phyloP scores from a whole-genome alignment of 2,329 filamentous ascomycete genomes.

The Fusarium graminum region DNA sequence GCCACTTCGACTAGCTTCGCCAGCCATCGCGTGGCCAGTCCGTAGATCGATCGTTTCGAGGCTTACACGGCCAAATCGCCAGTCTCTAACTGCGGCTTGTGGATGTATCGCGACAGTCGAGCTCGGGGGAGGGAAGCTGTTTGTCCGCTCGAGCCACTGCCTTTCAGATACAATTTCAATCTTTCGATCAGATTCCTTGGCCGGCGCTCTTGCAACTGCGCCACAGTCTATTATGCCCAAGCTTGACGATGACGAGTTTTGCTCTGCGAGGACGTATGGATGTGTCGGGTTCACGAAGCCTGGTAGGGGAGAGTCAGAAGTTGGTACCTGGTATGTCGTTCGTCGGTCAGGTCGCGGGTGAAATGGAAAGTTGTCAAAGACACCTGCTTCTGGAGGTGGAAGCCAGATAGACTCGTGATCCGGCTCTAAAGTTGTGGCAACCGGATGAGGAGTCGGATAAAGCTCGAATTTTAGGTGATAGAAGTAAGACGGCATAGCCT shows the following conservation, averaged over 20 bases:
- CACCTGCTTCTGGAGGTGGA: constrained; percentile 61
- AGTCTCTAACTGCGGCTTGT: constrained; percentile 72
- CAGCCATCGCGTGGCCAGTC: constrained; percentile 51
- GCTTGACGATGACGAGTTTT: constrained; percentile 34
- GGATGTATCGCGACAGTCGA: constrained; percentile 61
- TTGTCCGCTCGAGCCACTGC: constrained; percentile 57
- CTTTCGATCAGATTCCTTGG: constrained; percentile 51
- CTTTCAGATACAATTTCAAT: constrained; percentile 57
- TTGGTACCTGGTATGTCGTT: constrained; percentile 32
- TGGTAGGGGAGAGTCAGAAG: constrained; percentile 8
- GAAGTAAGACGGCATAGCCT: constrained; percentile 71
- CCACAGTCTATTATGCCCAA: constrained; percentile 65
- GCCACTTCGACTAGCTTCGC: constrained; percentile 57
- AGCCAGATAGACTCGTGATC: constrained; percentile 60
- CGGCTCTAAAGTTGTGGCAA: constrained; percentile 26
- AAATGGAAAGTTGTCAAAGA: constrained; percentile 69
- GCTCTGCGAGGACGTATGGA: constrained; percentile 1
- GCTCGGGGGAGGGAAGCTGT: constrained; percentile 59
- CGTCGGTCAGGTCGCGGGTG: constrained; percentile 56
- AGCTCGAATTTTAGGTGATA: constrained; percentile 77
- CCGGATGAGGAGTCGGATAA: constrained; percentile 63
- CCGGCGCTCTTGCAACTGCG: constrained; percentile 53
- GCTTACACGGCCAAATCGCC: constrained; percentile 83
- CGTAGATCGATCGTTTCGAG: constrained; percentile 84
- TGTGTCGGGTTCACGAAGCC: constrained; percentile 5